A percentile compares a stretch with the other conserved stretches of the same genome.
Evolutionary conservation across 495 filamentous ascomycete species (phyloP).

Genomic region (Penicillium roqueforti): DNA sequence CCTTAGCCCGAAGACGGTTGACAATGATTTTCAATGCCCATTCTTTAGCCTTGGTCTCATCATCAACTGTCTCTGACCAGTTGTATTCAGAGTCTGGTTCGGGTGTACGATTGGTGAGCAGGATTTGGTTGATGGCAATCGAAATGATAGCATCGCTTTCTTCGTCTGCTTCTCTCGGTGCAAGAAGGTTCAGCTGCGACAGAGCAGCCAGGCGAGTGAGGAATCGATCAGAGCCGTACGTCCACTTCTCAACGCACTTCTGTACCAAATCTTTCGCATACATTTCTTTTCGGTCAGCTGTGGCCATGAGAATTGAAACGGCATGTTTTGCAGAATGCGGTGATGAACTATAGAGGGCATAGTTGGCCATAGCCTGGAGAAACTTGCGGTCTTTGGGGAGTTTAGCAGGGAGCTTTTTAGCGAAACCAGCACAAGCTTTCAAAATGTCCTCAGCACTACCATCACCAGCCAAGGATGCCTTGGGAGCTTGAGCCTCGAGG

Average conservation of each 20-base stretch:
- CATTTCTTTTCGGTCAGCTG: slow-evolving; percentile 77
- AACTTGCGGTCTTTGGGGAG: slow-evolving; percentile 85
- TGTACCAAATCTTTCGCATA: slow-evolving; percentile 78
- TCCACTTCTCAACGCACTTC: slow-evolving; percentile 69
- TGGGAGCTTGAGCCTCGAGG: slow-evolving; percentile 75
- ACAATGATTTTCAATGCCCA: slow-evolving; percentile 88
- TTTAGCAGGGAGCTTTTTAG: slow-evolving; percentile 76
- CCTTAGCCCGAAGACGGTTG: slow-evolving; percentile 72
- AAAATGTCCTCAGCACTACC: slow-evolving; percentile 74
- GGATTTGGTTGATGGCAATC: slow-evolving; percentile 69
- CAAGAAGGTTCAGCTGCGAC: slow-evolving; percentile 77
- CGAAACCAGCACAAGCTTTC: slow-evolving; percentile 88
- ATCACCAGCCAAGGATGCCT: slow-evolving; percentile 58
- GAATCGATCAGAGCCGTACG: slow-evolving; percentile 69
- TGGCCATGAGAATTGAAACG: slow-evolving; percentile 80
- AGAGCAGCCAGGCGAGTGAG: slow-evolving; percentile 80
- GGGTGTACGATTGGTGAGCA: slow-evolving; percentile 62
- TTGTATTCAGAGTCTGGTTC: slow-evolving; percentile 42
- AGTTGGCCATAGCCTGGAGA: slow-evolving; percentile 69
- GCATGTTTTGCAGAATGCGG: slow-evolving; percentile 88
- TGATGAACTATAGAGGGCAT: slow-evolving; percentile 75
- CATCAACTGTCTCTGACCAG: slow-evolving; percentile 73
- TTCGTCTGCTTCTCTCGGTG: slow-evolving; percentile 66
- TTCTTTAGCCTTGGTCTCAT: slow-evolving; percentile 77
- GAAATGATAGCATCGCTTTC: slow-evolving; percentile 71